These are phyloP conservation scores for Gossypium davidsonii DNA, from an alignment of 441 rosid species.

Conservation along the genomic window DNA sequence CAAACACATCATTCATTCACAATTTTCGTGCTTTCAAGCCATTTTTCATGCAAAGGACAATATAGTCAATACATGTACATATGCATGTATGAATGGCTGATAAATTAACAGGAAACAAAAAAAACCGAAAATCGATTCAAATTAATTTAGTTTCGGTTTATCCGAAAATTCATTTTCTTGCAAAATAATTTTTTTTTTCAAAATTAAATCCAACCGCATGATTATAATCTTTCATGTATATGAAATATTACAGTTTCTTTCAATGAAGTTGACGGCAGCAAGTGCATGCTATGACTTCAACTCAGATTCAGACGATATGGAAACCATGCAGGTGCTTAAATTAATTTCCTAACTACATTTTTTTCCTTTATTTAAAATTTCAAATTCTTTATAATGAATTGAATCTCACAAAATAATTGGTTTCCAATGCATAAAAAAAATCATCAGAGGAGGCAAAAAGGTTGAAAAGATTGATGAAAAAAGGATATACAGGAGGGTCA, in stretches of 20 bases:
- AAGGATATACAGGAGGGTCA: constrained; percentile 32
- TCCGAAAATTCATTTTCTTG: too few species aligned
- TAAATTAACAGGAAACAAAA: too few species aligned
- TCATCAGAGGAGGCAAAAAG: constrained; percentile 51
- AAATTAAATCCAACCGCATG: too few species aligned
- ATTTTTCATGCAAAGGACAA: not conserved
- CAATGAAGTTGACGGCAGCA: constrained; percentile 63
- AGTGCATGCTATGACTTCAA: constrained; percentile 52
- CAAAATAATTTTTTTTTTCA: too few species aligned
- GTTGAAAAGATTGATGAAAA: constrained; percentile 44
- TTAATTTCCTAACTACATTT: not conserved
- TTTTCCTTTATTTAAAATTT: not conserved
- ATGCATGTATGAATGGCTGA: not conserved
- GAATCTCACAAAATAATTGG: not conserved
- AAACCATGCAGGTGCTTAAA: constrained; percentile 41
- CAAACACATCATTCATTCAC: not conserved
- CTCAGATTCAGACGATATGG: constrained; percentile 47
- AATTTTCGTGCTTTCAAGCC: not conserved
- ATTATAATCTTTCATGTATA: not conserved
- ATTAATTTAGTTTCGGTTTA: too few species aligned
- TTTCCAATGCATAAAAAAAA: constrained; percentile 36
- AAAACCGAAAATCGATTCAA: too few species aligned
- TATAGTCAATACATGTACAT: not conserved
- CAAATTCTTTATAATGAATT: too few species aligned
- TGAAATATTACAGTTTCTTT: constrained; percentile 41